Conservation (phyloP, 2,329 filamentous ascomycete genomes). For the Tolypocladium pustulatum region DNA sequence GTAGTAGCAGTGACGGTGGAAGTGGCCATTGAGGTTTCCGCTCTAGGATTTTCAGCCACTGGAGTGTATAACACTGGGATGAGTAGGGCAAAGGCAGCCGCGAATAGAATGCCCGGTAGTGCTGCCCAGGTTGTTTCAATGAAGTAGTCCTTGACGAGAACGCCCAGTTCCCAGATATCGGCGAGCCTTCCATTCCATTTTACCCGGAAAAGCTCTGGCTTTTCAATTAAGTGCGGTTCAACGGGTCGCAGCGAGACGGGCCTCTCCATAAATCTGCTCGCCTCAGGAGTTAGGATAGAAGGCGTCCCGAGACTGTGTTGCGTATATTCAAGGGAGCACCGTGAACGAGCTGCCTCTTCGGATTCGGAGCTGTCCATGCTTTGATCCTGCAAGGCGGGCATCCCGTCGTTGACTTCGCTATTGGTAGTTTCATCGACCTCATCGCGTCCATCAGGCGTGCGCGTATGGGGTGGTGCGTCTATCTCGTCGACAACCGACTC, state of each 20-base stretch:
- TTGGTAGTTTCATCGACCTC: background rate
- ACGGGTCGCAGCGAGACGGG: background rate
- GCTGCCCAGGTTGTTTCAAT: slow-evolving; percentile 8
- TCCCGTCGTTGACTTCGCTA: background rate
- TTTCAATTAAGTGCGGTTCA: slow-evolving; percentile 5
- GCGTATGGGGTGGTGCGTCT: slow-evolving; percentile 4
- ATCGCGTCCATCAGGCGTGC: background rate
- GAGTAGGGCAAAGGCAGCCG: slow-evolving; percentile 11
- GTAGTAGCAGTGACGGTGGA: slow-evolving; percentile 13
- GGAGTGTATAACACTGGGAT: slow-evolving; percentile 18
- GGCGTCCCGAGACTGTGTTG: slow-evolving; percentile 36
- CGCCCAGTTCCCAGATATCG: slow-evolving; percentile 6
- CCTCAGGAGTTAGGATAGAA: slow-evolving; percentile 26
- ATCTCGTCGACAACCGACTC: slow-evolving; percentile 25
- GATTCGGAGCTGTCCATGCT: slow-evolving; percentile 10
- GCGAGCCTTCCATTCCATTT: slow-evolving; percentile 7
- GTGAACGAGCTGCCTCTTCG: slow-evolving; percentile 29
- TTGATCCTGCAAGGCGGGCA: background rate
- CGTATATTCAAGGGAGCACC: slow-evolving; percentile 35
- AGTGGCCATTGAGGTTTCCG: slow-evolving; percentile 1
- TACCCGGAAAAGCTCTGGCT: background rate
- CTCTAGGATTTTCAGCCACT: slow-evolving; percentile 2
- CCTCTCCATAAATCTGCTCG: slow-evolving; percentile 16
- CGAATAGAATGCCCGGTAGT: slow-evolving; percentile 14
- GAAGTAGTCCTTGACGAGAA: slow-evolving; percentile 7